Conservation (phyloP, 2,329 filamentous ascomycete species). For the Aspergillus bombycis region DNA sequence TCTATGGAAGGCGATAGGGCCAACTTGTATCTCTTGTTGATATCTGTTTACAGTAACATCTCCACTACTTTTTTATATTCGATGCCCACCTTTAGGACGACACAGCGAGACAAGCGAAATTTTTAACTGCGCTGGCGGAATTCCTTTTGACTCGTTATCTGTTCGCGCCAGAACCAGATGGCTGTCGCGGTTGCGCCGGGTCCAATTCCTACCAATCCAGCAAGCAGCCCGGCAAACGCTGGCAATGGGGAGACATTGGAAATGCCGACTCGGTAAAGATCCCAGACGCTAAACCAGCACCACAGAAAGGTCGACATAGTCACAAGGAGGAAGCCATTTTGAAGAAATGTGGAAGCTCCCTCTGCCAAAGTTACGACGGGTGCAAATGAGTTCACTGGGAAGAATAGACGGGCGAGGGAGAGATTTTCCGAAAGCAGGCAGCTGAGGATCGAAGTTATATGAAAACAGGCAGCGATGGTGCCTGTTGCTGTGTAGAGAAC, state of each 20-base stretch:
- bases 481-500: neutral
- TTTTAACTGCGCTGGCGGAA: neutral
- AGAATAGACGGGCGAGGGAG: neutral
- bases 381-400: neutral
- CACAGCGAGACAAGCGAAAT: neutral
- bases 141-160: neutral
- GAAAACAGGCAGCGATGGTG: neutral
- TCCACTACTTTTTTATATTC: neutral
- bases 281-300: neutral
- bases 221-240: neutral
- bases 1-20: no score
- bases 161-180: neutral
- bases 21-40: neutral
- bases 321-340: neutral
- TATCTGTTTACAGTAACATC: neutral
- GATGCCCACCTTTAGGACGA: neutral
- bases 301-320: neutral
- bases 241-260: neutral
- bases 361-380: neutral
- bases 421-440: neutral
- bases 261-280: neutral
- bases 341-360: neutral
- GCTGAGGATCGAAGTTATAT: neutral
- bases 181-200: neutral
- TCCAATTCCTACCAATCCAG: neutral